phyloP scores from a whole-genome alignment of 2,329 filamentous ascomycete species.

The Samsoniella hepiali region DNA sequence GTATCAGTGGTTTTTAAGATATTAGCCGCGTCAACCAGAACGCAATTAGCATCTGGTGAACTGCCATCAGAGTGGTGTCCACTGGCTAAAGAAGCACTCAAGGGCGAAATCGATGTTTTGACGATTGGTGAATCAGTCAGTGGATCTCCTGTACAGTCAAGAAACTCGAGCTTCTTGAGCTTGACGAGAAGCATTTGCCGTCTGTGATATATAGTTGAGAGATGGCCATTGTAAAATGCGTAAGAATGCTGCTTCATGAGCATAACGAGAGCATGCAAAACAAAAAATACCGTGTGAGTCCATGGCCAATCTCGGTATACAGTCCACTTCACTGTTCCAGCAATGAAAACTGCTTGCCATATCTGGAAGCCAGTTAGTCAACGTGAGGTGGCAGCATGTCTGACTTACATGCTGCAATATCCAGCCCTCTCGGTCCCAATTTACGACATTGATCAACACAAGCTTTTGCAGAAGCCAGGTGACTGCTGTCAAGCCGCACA shows the following conservation, averaged over 20 bases:
- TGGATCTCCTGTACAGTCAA: slow-evolving; percentile 44
- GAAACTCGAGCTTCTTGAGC: slow-evolving; percentile 56
- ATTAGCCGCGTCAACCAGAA: slow-evolving; percentile 43
- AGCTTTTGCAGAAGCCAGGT: slow-evolving; percentile 63
- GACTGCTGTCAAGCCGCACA: slow-evolving; percentile 64
- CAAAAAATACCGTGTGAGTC: slow-evolving; percentile 77
- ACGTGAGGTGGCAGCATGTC: background rate
- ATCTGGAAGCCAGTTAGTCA: slow-evolving; percentile 38
- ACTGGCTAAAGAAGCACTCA: background rate
- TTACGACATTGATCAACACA: slow-evolving; percentile 56
- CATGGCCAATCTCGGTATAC: slow-evolving; percentile 74
- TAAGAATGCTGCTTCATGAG: slow-evolving; percentile 84
- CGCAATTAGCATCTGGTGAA: background rate
- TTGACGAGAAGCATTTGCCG: slow-evolving; percentile 43
- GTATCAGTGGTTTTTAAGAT: slow-evolving; percentile 62
- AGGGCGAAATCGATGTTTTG: background rate
- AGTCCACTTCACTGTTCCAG: slow-evolving; percentile 60
- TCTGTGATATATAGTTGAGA: slow-evolving; percentile 57
- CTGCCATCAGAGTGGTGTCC: background rate
- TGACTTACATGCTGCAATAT: slow-evolving; percentile 62
- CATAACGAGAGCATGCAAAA: slow-evolving; percentile 70
- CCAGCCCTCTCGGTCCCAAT: slow-evolving; percentile 69
- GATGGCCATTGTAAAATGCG: slow-evolving; percentile 73
- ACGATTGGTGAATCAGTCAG: slow-evolving; percentile 25
- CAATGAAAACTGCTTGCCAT: slow-evolving; percentile 67